A percentile compares a stretch with the other conserved stretches of the same genome.
Evolutionary conservation across 2,329 filamentous ascomycete species (phyloP).

Genomic region (Curvularia eragrostidis): DNA sequence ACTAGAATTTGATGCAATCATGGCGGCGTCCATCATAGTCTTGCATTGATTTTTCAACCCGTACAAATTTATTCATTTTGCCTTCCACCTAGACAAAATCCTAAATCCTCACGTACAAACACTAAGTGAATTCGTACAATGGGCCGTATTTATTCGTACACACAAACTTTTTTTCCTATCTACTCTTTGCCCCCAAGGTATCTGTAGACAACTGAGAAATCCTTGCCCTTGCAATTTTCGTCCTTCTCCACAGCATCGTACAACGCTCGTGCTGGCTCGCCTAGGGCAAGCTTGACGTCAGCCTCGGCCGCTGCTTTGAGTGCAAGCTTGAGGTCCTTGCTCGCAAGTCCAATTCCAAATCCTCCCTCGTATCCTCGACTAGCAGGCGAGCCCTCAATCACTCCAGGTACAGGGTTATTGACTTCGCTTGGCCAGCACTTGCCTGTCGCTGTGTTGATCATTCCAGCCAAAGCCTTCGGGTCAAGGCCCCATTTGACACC

Average conservation of each 20-base stretch:
- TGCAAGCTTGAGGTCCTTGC: slow-evolving; percentile 59
- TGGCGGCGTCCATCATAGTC: slow-evolving; percentile 1
- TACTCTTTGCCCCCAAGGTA: slow-evolving; percentile 57
- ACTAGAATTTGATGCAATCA: neutral
- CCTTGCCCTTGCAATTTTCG: slow-evolving; percentile 55
- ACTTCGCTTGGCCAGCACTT: slow-evolving; percentile 94
- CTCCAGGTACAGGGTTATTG: slow-evolving; percentile 92
- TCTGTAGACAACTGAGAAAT: slow-evolving; percentile 60
- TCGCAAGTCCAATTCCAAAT: slow-evolving; percentile 58
- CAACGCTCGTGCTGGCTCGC: slow-evolving; percentile 53
- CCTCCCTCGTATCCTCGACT: slow-evolving; percentile 69
- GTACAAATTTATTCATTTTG: slow-evolving; percentile 8
- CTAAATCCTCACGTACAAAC: neutral
- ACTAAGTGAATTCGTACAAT: neutral
- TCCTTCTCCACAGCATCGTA: slow-evolving; percentile 55
- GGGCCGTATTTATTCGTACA: neutral
- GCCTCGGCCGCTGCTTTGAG: slow-evolving; percentile 55
- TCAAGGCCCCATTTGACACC: slow-evolving; percentile 69
- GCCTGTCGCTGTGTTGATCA: slow-evolving; percentile 95
- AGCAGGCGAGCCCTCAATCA: slow-evolving; percentile 77
- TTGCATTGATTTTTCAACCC: neutral
- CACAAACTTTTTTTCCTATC: slow-evolving; percentile 4
- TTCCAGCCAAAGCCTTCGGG: slow-evolving; percentile 72
- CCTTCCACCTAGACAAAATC: neutral
- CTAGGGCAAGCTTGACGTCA: slow-evolving; percentile 55